Evolutionary conservation across 2,329 filamentous ascomycete species (phyloP).

Genomic region (Neoascochyta sp.): DNA sequence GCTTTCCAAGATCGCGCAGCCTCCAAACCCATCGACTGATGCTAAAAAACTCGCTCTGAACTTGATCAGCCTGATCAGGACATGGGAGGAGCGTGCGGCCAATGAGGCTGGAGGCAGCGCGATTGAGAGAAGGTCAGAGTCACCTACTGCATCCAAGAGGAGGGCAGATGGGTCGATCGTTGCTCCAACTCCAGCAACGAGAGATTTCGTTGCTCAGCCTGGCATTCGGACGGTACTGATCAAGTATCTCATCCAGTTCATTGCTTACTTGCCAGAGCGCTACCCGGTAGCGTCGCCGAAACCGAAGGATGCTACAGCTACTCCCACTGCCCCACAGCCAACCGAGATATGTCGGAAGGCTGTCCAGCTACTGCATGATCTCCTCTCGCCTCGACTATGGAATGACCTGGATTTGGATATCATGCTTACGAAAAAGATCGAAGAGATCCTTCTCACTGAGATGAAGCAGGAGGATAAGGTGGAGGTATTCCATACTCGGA

Average conservation of each 20-base stretch:
- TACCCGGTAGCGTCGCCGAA: conserved; percentile 60
- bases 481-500: conserved; percentile 77
- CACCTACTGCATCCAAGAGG: conserved; percentile 67
- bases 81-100: conserved; percentile 84
- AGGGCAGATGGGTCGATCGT: conserved; percentile 65
- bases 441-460: conserved; percentile 78
- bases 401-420: conserved; percentile 80
- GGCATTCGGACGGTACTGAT: conserved; percentile 74
- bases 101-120: conserved; percentile 47
- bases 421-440: conserved; percentile 83
- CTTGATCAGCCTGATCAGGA: conserved; percentile 85
- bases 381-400: conserved; percentile 87
- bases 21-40: conserved; percentile 81
- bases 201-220: conserved; percentile 42
- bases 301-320: conserved; percentile 37
- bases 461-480: conserved; percentile 46
- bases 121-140: conserved; percentile 55
- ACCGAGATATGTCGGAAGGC: conserved; percentile 84
- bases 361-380: conserved; percentile 73
- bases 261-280: conserved; percentile 81
- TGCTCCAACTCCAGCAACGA: conserved; percentile 52
- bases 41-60: conserved; percentile 88
- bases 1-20: conserved; percentile 78
- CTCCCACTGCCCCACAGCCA: conserved; percentile 46
- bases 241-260: conserved; percentile 94